Conservation (phyloP, 495 filamentous ascomycete species). For the Patellaria atrata region DNA sequence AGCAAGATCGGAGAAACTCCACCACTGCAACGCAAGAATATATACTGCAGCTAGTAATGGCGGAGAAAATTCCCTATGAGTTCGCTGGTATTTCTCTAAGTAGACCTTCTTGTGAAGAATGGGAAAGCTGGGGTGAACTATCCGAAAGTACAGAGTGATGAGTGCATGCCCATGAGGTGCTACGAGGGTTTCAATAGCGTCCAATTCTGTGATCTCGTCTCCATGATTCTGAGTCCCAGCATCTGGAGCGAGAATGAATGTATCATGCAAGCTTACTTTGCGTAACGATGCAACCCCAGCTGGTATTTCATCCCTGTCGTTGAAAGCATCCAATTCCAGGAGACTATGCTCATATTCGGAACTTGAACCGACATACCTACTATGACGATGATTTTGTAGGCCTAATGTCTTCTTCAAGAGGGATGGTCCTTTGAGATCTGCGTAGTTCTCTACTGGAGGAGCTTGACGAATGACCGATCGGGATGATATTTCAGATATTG, state of each 20-base stretch:
- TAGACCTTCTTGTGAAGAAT: slow-evolving; percentile 75
- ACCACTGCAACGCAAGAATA: slow-evolving; percentile 75
- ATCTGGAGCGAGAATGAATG: slow-evolving; percentile 62
- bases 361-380: slow-evolving; percentile 24
- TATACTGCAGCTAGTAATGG: slow-evolving; percentile 76
- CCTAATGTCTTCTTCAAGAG: slow-evolving; percentile 24
- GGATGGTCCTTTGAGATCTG: slow-evolving; percentile 21
- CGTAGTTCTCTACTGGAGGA: slow-evolving; percentile 21
- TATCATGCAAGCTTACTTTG: slow-evolving; percentile 60
- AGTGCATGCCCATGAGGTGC: slow-evolving; percentile 62
- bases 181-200: slow-evolving; percentile 68
- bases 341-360: slow-evolving; percentile 55
- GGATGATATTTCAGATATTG: background rate
- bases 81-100: slow-evolving; percentile 65
- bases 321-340: slow-evolving; percentile 50
- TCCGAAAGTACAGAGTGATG: slow-evolving; percentile 68
- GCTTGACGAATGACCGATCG: slow-evolving; percentile 7
- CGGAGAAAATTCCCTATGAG: slow-evolving; percentile 63
- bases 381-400: slow-evolving; percentile 25
- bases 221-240: slow-evolving; percentile 40
- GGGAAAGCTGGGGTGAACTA: slow-evolving; percentile 77
- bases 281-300: slow-evolving; percentile 49
- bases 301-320: slow-evolving; percentile 49
- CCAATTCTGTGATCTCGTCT: slow-evolving; percentile 46
- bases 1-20: slow-evolving; percentile 56